Conservation (phyloP, 2,329 filamentous ascomycete genomes). For the Colletotrichum trifolii region DNA sequence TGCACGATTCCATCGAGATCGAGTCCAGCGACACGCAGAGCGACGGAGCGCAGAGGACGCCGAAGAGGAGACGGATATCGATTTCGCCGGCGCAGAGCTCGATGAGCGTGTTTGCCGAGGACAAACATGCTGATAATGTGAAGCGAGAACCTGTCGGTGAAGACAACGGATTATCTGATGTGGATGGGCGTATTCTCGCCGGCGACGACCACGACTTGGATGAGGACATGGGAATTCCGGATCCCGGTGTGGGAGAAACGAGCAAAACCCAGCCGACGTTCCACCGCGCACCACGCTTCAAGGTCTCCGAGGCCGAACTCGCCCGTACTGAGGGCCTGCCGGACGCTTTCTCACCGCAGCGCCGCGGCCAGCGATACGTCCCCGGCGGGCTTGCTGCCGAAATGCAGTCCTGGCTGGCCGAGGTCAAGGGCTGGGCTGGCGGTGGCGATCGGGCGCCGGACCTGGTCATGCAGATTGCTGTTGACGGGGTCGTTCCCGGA, state of each 20-base stretch:
- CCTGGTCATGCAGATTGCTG: conserved; percentile 40
- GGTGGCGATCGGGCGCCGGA: conserved; percentile 26
- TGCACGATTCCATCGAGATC: conserved; percentile 38
- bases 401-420: conserved; percentile 54
- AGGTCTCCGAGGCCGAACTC: conserved; percentile 41
- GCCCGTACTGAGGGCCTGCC: conserved; percentile 39
- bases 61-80: conserved; percentile 36
- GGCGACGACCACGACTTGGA: conserved; percentile 25
- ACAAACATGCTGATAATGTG: background rate
- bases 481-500: conserved; percentile 47
- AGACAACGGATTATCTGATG: background rate
- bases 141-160: background rate
- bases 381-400: conserved; percentile 51
- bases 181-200: background rate
- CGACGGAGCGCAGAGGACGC: conserved; percentile 17
- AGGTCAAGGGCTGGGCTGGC: conserved; percentile 50
- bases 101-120: background rate
- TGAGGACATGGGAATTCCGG: conserved; percentile 24
- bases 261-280: conserved; percentile 50
- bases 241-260: background rate
- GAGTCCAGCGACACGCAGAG: conserved; percentile 33
- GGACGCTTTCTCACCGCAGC: conserved; percentile 50
- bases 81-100: conserved; percentile 35
- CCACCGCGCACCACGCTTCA: conserved; percentile 53
- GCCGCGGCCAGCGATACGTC: conserved; percentile 47